phyloP scores from a whole-genome alignment of 1,139 yeast genomes.

The Wickerhamomyces sp. region DNA sequence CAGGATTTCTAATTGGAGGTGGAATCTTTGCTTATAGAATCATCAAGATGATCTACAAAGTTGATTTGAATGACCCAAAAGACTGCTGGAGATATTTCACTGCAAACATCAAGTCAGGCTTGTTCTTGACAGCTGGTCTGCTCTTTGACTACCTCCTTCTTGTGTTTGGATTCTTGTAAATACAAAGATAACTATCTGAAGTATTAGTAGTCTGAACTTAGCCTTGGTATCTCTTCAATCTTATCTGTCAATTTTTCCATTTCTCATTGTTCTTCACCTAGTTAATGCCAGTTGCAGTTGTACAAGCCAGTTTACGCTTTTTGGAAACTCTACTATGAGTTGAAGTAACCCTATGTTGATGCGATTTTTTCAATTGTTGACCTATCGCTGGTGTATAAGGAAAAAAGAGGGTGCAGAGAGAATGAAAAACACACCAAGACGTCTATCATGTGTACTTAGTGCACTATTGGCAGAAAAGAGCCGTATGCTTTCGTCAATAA shows the following conservation, averaged over 20 bases:
- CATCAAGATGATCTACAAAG: constrained; percentile 59
- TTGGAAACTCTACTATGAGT: no score
- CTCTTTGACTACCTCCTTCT: constrained; percentile 63
- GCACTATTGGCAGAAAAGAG: no score
- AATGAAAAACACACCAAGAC: no score
- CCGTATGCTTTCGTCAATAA: no score
- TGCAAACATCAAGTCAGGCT: constrained; percentile 78
- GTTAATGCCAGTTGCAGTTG: no score
- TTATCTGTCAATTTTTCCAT: not conserved
- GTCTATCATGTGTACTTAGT: no score
- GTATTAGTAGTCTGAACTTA: not conserved
- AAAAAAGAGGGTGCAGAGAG: no score
- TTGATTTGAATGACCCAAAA: constrained; percentile 71
- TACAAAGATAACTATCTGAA: not conserved
- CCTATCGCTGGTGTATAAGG: no score
- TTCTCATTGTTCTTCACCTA: not conserved
- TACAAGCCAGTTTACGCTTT: no score
- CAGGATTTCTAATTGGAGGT: constrained; percentile 69
- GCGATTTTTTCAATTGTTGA: no score
- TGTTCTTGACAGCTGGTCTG: constrained; percentile 72
- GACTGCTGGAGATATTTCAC: constrained; percentile 81
- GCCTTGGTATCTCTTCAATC: not conserved
- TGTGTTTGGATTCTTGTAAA: constrained; percentile 17
- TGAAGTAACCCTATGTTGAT: no score
- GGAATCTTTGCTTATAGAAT: constrained; percentile 67